Percentiles rank a stretch among this genome's conserved stretches.
phyloP scores from a whole-genome alignment of 768 basidiomycete genomes.

The Paxillus rubicundulus region DNA sequence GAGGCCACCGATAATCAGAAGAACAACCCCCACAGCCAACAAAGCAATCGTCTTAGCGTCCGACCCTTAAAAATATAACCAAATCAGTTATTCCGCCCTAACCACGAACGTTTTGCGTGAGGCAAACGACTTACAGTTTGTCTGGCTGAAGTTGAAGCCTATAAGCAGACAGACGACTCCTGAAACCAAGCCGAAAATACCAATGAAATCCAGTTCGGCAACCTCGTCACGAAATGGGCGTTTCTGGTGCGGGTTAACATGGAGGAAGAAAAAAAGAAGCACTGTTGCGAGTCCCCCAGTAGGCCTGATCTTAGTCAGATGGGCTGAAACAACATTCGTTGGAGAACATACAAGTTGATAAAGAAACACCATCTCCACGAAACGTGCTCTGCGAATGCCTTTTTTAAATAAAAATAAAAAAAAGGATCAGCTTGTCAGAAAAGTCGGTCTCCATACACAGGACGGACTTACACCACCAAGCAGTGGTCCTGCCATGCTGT shows the following conservation, averaged over 20 bases:
- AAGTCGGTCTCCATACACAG: not conserved
- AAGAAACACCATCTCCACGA: conserved; percentile 87
- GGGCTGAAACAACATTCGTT: not conserved
- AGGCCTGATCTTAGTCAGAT: conserved; percentile 43
- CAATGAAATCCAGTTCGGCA: conserved; percentile 68
- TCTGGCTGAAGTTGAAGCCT: conserved; percentile 72
- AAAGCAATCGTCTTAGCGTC: conserved; percentile 58
- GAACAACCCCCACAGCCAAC: conserved; percentile 53
- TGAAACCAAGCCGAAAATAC: conserved; percentile 57
- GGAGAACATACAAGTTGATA: conserved; percentile 58
- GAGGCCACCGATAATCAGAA: conserved; percentile 50
- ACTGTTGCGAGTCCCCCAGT: conserved; percentile 65
- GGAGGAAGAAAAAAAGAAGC: conserved; percentile 70
- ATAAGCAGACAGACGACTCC: conserved; percentile 69
- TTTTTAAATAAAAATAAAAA: not conserved
- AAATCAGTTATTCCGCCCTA: not conserved
- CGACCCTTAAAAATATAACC: conserved; percentile 43
- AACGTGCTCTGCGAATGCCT: conserved; percentile 72
- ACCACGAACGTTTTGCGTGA: not conserved
- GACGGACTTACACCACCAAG: conserved; percentile 68
- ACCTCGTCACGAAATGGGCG: conserved; percentile 56
- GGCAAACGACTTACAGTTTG: conserved; percentile 48
- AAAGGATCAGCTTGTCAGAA: conserved; percentile 2
- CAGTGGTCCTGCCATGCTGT: conserved; percentile 70
- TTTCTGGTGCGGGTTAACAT: conserved; percentile 71